Conservation (phyloP, 2,329 filamentous ascomycete species). For the Tolypocladium sp. region DNA sequence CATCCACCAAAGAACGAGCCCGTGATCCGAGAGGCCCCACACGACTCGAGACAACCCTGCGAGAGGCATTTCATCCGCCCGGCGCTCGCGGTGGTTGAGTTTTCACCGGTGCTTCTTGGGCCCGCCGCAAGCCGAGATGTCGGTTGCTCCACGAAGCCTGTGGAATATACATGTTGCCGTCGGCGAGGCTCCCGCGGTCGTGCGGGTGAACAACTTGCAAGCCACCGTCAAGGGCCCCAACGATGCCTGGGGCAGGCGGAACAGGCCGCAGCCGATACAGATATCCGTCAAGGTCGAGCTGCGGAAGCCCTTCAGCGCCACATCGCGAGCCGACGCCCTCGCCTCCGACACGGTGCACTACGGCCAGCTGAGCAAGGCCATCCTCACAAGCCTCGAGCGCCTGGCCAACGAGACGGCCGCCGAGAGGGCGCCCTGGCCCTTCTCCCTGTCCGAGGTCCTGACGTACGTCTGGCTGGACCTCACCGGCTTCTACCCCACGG, state of each 20-base stretch:
- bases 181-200: slow-evolving; percentile 29
- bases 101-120: not conserved
- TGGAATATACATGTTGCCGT: slow-evolving; percentile 14
- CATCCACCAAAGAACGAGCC: not conserved
- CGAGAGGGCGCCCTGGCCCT: not conserved
- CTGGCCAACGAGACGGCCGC: slow-evolving; percentile 5
- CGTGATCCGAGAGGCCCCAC: not conserved
- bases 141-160: slow-evolving; percentile 11
- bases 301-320: slow-evolving; percentile 42
- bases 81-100: not conserved
- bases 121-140: slow-evolving; percentile 6
- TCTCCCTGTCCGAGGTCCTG: slow-evolving; percentile 17
- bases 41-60: not conserved
- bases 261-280: slow-evolving; percentile 51
- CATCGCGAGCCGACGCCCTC: slow-evolving; percentile 51
- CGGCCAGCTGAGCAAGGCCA: slow-evolving; percentile 57
- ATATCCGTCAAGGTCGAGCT: slow-evolving; percentile 54
- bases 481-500: slow-evolving; percentile 14
- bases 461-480: slow-evolving; percentile 22
- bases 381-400: slow-evolving; percentile 40
- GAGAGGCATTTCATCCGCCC: not conserved
- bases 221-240: slow-evolving; percentile 45
- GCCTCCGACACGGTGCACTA: slow-evolving; percentile 68
- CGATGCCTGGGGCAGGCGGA: slow-evolving; percentile 58
- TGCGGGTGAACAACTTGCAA: slow-evolving; percentile 55